Conservation (phyloP, 106 monocot genomes). For the Phalaenopsis equestris region DNA sequence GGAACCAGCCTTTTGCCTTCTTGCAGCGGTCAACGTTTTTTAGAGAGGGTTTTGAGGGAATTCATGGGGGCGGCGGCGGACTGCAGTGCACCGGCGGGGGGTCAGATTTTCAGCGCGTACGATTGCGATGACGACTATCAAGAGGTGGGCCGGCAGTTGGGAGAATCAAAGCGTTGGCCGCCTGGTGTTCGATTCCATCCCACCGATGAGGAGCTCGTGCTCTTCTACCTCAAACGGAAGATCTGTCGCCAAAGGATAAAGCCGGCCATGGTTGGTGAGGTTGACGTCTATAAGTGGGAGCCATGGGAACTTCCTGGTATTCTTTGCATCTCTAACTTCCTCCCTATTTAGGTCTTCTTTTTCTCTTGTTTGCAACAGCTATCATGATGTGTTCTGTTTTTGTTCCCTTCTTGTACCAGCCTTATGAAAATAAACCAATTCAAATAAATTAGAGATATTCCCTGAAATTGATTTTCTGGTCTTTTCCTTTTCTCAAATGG, state of each 20-base stretch:
- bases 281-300: conserved; percentile 91
- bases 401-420: not conserved
- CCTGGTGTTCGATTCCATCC: conserved; percentile 93
- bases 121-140: not conserved
- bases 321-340: not conserved
- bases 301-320: conserved; percentile 87
- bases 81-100: not conserved
- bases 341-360: not conserved
- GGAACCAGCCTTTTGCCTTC: not conserved
- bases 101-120: not conserved
- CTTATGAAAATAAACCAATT: not conserved
- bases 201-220: conserved; percentile 96
- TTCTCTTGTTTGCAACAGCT: not conserved
- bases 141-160: not conserved
- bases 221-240: conserved; percentile 93
- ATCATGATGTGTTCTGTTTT: not conserved
- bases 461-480: not conserved
- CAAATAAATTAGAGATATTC: not conserved
- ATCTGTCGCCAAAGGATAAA: conserved; percentile 42
- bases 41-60: not conserved
- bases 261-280: conserved; percentile 46
- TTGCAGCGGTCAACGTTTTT: conserved; percentile 5
- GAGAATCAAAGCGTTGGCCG: conserved; percentile 31
- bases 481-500: not conserved
- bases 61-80: conserved; percentile 5